Percentiles rank a stretch among this genome's conserved stretches.
Conservation (phyloP, 495 filamentous ascomycete species). For the Podospora australis region DNA sequence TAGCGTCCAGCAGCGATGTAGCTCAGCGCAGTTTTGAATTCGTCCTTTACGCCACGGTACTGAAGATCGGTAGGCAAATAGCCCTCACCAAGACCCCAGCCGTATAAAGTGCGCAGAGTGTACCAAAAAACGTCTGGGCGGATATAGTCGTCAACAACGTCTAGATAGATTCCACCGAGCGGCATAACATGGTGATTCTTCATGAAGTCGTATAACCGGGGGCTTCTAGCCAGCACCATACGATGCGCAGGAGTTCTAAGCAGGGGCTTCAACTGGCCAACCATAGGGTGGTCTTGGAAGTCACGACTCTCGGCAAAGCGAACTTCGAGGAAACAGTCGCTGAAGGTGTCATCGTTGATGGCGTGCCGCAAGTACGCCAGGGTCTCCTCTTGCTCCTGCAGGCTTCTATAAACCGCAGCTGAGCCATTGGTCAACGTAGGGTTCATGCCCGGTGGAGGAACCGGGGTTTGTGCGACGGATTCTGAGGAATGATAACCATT, state of each 20-base stretch:
- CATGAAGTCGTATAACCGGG: slow-evolving; percentile 26
- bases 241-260: slow-evolving; percentile 44
- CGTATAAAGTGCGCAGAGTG: slow-evolving; percentile 45
- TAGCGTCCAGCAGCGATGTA: slow-evolving; percentile 49
- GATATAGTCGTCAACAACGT: slow-evolving; percentile 42
- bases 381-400: slow-evolving; percentile 33
- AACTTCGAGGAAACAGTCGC: slow-evolving; percentile 46
- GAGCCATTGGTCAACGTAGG: too few species aligned
- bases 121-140: slow-evolving; percentile 43
- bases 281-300: slow-evolving; percentile 41
- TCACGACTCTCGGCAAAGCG: slow-evolving; percentile 30
- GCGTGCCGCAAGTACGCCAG: slow-evolving; percentile 30
- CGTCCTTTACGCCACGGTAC: slow-evolving; percentile 28
- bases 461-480: too few species aligned
- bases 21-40: slow-evolving; percentile 43
- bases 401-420: too few species aligned
- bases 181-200: slow-evolving; percentile 11
- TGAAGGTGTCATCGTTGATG: slow-evolving; percentile 34
- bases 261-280: slow-evolving; percentile 29
- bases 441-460: too few species aligned
- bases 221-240: slow-evolving; percentile 47
- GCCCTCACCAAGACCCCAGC: slow-evolving; percentile 22
- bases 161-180: slow-evolving; percentile 33
- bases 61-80: slow-evolving; percentile 14
- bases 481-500: slow-evolving; percentile 14